These are phyloP conservation scores for Fusarium liriodendri DNA, from an alignment of 2,329 filamentous ascomycete species.

Conservation along the genomic window DNA sequence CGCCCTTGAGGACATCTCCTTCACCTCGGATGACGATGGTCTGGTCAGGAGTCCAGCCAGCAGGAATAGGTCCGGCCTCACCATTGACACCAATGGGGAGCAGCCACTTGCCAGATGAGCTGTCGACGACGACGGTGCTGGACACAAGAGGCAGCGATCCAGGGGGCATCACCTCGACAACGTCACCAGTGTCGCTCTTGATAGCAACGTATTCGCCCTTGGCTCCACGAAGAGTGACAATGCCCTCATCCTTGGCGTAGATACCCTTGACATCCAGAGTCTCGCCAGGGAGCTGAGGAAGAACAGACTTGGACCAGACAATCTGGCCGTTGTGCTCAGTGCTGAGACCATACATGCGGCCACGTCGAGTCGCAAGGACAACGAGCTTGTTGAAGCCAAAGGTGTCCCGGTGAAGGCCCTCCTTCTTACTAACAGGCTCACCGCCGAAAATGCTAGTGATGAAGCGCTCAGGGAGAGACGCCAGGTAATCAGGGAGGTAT, in stretches of 20 bases:
- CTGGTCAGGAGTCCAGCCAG: slow-evolving; percentile 61
- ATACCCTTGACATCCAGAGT: slow-evolving; percentile 77
- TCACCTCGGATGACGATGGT: slow-evolving; percentile 65
- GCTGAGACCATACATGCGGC: slow-evolving; percentile 84
- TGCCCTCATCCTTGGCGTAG: slow-evolving; percentile 67
- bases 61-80: slow-evolving; percentile 58
- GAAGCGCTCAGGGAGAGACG: slow-evolving; percentile 75
- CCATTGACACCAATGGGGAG: slow-evolving; percentile 65
- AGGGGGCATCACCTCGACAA: slow-evolving; percentile 56
- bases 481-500: slow-evolving; percentile 79
- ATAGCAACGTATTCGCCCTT: slow-evolving; percentile 72
- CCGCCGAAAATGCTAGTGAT: slow-evolving; percentile 73
- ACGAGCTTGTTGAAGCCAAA: slow-evolving; percentile 93
- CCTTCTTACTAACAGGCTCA: slow-evolving; percentile 56
- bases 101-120: slow-evolving; percentile 63
- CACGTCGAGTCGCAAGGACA: slow-evolving; percentile 81
- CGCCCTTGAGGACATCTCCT: slow-evolving; percentile 64
- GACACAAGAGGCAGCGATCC: slow-evolving; percentile 44
- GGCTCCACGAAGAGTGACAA: slow-evolving; percentile 68
- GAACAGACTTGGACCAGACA: slow-evolving; percentile 78
- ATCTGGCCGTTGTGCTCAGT: slow-evolving; percentile 78
- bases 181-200: slow-evolving; percentile 63
- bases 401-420: slow-evolving; percentile 71
- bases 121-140: slow-evolving; percentile 65
- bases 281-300: slow-evolving; percentile 65